These are phyloP conservation scores for Epichloe brachyelytri DNA, from an alignment of 2,329 filamentous ascomycete genomes.

Conservation along the genomic window DNA sequence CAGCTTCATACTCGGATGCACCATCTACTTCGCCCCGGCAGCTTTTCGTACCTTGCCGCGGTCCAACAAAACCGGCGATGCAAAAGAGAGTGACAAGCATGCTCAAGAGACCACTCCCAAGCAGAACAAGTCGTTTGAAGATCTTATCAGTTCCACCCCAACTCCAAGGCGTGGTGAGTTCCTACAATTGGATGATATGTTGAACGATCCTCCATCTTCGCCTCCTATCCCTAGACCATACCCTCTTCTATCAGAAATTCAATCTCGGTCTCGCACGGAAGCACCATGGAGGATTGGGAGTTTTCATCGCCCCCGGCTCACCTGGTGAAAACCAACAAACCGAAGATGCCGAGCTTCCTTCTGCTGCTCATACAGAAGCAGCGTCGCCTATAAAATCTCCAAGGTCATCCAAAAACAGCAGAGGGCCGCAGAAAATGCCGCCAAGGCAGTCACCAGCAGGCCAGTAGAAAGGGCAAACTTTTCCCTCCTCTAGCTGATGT, in stretches of 20 bases:
- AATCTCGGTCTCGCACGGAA: slow-evolving; percentile 29
- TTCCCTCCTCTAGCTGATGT: background rate
- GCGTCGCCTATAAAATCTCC: slow-evolving; percentile 7
- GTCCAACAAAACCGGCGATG: slow-evolving; percentile 7
- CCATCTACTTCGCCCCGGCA: slow-evolving; percentile 33
- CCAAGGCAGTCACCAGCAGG: background rate
- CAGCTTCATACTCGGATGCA: slow-evolving; percentile 55
- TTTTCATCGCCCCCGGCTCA: slow-evolving; percentile 45
- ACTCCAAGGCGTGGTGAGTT: slow-evolving; percentile 45
- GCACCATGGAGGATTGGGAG: slow-evolving; percentile 31
- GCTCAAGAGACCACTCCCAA: slow-evolving; percentile 33
- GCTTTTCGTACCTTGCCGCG: slow-evolving; percentile 12
- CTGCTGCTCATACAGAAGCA: slow-evolving; percentile 7
- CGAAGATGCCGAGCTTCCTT: slow-evolving; percentile 7
- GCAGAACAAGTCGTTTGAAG: slow-evolving; percentile 29
- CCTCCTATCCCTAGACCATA: slow-evolving; percentile 42
- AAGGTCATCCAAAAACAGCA: slow-evolving; percentile 7
- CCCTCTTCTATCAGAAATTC: slow-evolving; percentile 38
- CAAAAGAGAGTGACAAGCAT: slow-evolving; percentile 8
- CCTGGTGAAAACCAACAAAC: slow-evolving; percentile 25
- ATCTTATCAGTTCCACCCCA: slow-evolving; percentile 46
- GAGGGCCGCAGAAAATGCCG: background rate
- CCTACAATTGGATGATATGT: slow-evolving; percentile 33
- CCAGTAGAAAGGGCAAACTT: background rate
- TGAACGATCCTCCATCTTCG: slow-evolving; percentile 44